Conservation (phyloP, 2,329 filamentous ascomycete genomes). For the Fusarium sp. region DNA sequence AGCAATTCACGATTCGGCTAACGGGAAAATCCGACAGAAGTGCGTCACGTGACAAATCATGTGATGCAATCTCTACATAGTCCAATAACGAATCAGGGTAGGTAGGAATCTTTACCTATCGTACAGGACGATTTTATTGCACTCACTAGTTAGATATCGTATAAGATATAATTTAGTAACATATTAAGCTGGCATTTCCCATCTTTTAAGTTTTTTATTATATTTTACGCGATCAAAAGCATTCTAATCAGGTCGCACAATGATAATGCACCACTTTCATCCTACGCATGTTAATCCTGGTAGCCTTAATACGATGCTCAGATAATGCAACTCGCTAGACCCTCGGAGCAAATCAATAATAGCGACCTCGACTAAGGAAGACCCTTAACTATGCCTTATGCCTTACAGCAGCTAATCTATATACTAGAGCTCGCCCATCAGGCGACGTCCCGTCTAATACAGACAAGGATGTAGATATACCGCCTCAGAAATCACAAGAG, state of each 20-base stretch:
- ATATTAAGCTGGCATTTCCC: no score
- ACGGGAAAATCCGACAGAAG: conserved; percentile 57
- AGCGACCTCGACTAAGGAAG: conserved; percentile 44
- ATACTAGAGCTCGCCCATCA: conserved; percentile 35
- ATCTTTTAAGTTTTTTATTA: no score
- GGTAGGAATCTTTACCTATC: no score
- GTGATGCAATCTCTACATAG: conserved; percentile 39
- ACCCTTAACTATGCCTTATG: neutral
- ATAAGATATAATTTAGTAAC: no score
- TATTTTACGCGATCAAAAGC: no score
- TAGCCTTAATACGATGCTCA: neutral
- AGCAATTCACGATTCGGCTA: conserved; percentile 59
- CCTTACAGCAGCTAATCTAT: conserved; percentile 30
- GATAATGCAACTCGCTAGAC: neutral
- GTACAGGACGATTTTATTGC: no score
- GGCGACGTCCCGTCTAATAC: conserved; percentile 25
- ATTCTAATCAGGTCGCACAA: no score
- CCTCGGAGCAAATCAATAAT: conserved; percentile 20
- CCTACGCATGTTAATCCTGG: neutral
- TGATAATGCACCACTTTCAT: no score
- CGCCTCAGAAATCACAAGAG: conserved; percentile 13
- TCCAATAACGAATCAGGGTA: no score
- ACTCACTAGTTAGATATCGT: no score
- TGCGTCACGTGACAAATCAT: conserved; percentile 52
- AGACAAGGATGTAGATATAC: conserved; percentile 7